Evolutionary conservation across 164 flowering plant genomes (phyloP).

Genomic region (Taxillus chinensis): DNA sequence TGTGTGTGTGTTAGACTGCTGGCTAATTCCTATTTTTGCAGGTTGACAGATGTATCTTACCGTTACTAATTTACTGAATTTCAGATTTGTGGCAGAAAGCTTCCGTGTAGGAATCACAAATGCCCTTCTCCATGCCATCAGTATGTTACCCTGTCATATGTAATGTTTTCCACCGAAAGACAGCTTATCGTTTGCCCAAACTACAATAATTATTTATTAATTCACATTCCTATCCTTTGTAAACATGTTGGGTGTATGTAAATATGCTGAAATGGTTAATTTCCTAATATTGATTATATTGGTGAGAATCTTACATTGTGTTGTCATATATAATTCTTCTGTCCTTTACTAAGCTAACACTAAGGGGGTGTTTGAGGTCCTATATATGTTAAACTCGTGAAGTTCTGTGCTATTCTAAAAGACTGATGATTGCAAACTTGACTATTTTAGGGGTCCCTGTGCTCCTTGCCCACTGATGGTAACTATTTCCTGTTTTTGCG

Average conservation of each 20-base stretch:
- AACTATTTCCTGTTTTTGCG: conserved; percentile 75
- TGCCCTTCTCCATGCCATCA: conserved; percentile 92
- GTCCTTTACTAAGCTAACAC: no score
- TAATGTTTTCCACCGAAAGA: not conserved
- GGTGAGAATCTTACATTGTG: no score
- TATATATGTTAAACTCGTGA: no score
- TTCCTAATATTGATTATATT: no score
- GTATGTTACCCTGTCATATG: conserved; percentile 20
- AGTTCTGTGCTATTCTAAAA: no score
- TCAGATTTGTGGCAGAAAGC: conserved; percentile 83
- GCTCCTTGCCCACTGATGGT: conserved; percentile 97
- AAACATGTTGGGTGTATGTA: not conserved
- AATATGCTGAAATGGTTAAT: no score
- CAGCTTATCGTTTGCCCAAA: no score
- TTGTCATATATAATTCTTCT: no score
- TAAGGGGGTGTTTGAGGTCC: no score
- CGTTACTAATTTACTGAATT: conserved; percentile 9
- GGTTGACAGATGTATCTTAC: not conserved
- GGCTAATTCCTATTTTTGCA: not conserved
- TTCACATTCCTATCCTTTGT: no score
- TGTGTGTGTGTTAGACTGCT: conserved; percentile 6
- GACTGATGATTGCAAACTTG: conserved; percentile 4
- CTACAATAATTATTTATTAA: no score
- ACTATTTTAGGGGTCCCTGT: conserved; percentile 73
- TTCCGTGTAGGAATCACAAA: conserved; percentile 87